Conservation (phyloP, 768 basidiomycete species). For the Leccinum broughii region DNA sequence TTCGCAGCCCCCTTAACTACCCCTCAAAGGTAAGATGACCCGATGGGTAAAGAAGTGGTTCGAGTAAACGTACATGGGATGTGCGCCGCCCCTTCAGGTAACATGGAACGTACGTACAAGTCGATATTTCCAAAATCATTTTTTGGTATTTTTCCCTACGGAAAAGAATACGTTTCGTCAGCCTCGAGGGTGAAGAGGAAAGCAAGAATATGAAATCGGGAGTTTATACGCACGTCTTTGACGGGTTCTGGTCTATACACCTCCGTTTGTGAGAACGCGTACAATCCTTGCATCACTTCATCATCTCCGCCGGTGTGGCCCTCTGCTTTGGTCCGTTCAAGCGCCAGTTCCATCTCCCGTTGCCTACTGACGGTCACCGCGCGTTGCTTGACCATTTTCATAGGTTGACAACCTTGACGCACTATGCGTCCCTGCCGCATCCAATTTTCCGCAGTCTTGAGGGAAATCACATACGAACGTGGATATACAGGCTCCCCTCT, state of each 20-base stretch:
- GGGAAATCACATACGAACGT: conserved; percentile 75
- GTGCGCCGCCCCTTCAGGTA: conserved; percentile 84
- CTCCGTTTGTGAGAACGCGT: conserved; percentile 83
- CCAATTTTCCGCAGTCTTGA: conserved; percentile 95
- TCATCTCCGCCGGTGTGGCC: conserved; percentile 44
- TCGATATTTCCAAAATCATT: conserved; percentile 98
- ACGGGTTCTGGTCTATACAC: conserved; percentile 78
- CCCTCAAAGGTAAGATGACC: conserved; percentile 7
- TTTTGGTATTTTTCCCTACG: conserved; percentile 87
- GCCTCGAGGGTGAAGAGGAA: neutral
- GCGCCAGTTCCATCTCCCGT: conserved; percentile 67
- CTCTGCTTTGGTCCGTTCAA: conserved; percentile 38
- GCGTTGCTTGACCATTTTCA: conserved; percentile 87
- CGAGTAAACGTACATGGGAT: conserved; percentile 73
- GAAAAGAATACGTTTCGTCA: conserved; percentile 9
- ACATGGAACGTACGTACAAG: conserved; percentile 92
- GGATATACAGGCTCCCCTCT: conserved; percentile 91
- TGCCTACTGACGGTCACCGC: conserved; percentile 77
- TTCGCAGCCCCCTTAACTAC: conserved; percentile 86
- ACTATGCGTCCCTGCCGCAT: conserved; percentile 82
- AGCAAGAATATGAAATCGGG: conserved; percentile 5
- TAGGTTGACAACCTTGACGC: conserved; percentile 72
- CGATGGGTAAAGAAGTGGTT: conserved; percentile 13
- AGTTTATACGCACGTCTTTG: conserved; percentile 78
- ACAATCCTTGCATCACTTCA: conserved; percentile 84